Percentiles rank a stretch among this genome's conserved stretches.
These are phyloP conservation scores for Poa pratensis DNA, from an alignment of 176 grass and related monocot species.

Conservation along the genomic window DNA sequence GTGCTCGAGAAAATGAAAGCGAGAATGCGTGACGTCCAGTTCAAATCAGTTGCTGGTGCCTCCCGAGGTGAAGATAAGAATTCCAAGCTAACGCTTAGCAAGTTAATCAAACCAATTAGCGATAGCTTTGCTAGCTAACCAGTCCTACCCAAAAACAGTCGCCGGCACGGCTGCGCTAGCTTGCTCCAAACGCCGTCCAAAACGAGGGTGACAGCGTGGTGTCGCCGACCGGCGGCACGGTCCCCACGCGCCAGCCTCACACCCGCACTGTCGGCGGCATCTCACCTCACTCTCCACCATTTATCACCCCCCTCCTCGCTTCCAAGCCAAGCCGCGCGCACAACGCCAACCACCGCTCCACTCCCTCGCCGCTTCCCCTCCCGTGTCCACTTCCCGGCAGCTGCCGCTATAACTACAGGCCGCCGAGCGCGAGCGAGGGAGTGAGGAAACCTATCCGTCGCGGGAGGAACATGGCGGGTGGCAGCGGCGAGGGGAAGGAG, in stretches of 20 bases:
- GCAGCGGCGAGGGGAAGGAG: constrained; percentile 46
- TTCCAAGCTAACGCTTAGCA: neutral
- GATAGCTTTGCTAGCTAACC: neutral
- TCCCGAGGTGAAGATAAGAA: neutral
- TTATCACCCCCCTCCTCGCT: constrained; percentile 20
- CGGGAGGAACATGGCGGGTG: neutral
- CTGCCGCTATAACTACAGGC: constrained; percentile 28
- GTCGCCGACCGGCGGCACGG: neutral
- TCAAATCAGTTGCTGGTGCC: neutral
- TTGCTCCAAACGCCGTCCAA: neutral
- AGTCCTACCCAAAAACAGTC: constrained; percentile 1
- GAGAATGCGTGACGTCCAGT: neutral
- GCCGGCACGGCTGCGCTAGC: constrained; percentile 3
- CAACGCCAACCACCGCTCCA: constrained; percentile 31
- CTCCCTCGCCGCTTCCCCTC: constrained; percentile 11
- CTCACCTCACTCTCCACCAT: constrained; percentile 33
- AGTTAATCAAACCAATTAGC: neutral
- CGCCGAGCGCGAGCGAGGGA: neutral
- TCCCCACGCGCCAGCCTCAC: neutral
- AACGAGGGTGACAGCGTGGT: neutral
- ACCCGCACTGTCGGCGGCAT: neutral
- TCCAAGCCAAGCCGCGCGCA: constrained; percentile 54
- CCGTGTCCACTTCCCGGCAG: neutral
- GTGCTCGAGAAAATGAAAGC: neutral
- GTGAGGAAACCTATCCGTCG: neutral